These are phyloP conservation scores for Prinsepia uniflora DNA, from an alignment of 306 rosid species.

Conservation along the genomic window DNA sequence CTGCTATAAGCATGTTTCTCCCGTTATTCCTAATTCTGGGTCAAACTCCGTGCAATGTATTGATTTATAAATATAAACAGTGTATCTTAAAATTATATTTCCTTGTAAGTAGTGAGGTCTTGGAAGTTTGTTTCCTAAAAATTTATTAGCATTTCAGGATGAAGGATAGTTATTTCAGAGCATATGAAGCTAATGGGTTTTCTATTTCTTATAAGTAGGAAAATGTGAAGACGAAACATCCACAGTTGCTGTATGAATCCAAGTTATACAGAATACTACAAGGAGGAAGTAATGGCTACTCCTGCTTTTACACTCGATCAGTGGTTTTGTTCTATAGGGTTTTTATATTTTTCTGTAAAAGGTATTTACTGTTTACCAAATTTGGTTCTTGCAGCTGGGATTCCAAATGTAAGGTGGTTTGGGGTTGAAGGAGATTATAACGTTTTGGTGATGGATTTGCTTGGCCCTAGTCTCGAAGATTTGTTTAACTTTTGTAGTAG, in stretches of 20 bases:
- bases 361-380: slow-evolving; percentile 1
- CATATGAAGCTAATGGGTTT: slow-evolving; percentile 11
- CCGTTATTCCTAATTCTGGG: not conserved
- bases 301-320: not conserved
- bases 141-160: not conserved
- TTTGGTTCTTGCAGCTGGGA: slow-evolving; percentile 67
- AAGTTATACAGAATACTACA: slow-evolving; percentile 91
- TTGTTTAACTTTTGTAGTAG: slow-evolving; percentile 92
- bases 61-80: not conserved
- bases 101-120: not conserved
- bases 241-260: slow-evolving; percentile 91
- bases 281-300: slow-evolving; percentile 79
- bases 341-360: slow-evolving; percentile 2
- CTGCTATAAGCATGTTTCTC: not conserved
- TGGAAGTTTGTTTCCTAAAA: not conserved
- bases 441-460: slow-evolving; percentile 92
- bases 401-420: slow-evolving; percentile 90
- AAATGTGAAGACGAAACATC: slow-evolving; percentile 95
- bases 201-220: slow-evolving; percentile 48
- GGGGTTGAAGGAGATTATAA: slow-evolving; percentile 97
- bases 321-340: not conserved
- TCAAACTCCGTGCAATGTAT: not conserved
- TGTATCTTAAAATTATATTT: not conserved
- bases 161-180: not conserved
- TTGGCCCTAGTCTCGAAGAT: slow-evolving; percentile 98